These are phyloP conservation scores for Diutina sp. DNA, from an alignment of 1,139 yeast genomes.

Conservation along the genomic window DNA sequence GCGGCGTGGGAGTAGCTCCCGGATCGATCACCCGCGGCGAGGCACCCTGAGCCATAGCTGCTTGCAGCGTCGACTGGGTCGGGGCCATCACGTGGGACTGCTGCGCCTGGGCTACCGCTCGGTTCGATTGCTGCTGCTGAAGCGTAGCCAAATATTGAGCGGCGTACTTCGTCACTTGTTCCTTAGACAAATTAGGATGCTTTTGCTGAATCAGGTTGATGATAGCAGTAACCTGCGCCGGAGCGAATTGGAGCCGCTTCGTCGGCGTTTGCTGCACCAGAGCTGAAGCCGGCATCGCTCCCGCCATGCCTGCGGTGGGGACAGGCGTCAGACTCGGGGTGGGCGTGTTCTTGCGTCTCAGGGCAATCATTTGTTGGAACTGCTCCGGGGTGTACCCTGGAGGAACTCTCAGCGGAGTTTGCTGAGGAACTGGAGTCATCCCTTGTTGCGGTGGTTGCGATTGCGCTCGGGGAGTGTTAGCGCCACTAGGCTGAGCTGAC, in stretches of 20 bases:
- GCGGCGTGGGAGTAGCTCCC: background rate
- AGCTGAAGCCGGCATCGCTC: background rate
- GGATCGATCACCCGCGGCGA: background rate
- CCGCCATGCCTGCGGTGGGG: slow-evolving; percentile 3
- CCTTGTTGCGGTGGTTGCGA: slow-evolving; percentile 4
- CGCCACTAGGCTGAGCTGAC: slow-evolving; percentile 1
- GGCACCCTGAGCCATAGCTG: background rate
- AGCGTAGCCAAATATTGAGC: slow-evolving; percentile 54
- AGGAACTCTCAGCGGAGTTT: background rate
- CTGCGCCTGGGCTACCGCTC: slow-evolving; percentile 3
- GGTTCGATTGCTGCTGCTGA: slow-evolving; percentile 36
- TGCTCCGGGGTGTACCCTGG: slow-evolving; percentile 1
- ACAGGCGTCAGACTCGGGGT: background rate
- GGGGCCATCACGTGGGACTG: background rate
- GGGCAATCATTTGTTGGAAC: background rate
- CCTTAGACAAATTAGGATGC: slow-evolving; percentile 56
- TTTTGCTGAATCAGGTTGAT: slow-evolving; percentile 57
- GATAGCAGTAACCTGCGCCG: slow-evolving; percentile 58
- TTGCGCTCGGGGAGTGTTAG: slow-evolving; percentile 1
- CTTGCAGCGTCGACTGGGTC: background rate
- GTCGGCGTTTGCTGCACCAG: slow-evolving; percentile 2
- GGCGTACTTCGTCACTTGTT: slow-evolving; percentile 62
- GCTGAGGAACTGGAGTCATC: background rate
- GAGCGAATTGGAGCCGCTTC: slow-evolving; percentile 31
- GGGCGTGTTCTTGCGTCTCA: background rate